Percentiles rank a stretch among this genome's conserved stretches.
These are phyloP conservation scores for Tetrapisispora fleetii DNA, from an alignment of 805 yeast genomes.

Conservation along the genomic window DNA sequence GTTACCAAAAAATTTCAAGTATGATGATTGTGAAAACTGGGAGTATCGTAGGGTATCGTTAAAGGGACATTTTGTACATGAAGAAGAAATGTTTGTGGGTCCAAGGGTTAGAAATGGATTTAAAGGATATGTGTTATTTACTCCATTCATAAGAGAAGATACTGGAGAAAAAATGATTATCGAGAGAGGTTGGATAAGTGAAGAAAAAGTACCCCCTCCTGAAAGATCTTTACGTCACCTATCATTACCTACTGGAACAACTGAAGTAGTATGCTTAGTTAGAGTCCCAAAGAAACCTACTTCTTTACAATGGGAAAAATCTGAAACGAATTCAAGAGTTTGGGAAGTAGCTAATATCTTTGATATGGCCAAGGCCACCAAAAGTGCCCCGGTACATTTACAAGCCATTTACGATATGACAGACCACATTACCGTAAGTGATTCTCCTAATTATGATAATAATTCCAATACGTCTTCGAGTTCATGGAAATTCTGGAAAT, in stretches of 20 bases:
- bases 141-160: conserved; percentile 69
- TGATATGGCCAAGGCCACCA: conserved; percentile 56
- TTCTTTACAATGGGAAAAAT: conserved; percentile 57
- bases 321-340: conserved; percentile 52
- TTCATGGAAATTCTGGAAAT: conserved; percentile 29
- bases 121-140: conserved; percentile 69
- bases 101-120: conserved; percentile 68
- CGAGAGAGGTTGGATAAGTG: conserved; percentile 88
- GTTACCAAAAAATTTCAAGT: conserved; percentile 56
- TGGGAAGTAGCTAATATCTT: conserved; percentile 75
- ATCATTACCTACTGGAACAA: conserved; percentile 59
- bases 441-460: background rate
- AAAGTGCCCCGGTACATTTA: conserved; percentile 61
- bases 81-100: conserved; percentile 84
- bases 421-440: conserved; percentile 34
- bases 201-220: conserved; percentile 51
- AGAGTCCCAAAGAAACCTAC: conserved; percentile 58
- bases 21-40: conserved; percentile 58
- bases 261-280: conserved; percentile 63
- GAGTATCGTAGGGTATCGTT: conserved; percentile 75
- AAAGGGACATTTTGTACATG: conserved; percentile 72
- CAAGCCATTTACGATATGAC: conserved; percentile 61
- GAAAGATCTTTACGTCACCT: conserved; percentile 52
- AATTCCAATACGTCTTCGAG: conserved; percentile 11
- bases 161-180: conserved; percentile 56